Conservation (phyloP, 495 filamentous ascomycete genomes). For the Talaromyces nanjingensis region DNA sequence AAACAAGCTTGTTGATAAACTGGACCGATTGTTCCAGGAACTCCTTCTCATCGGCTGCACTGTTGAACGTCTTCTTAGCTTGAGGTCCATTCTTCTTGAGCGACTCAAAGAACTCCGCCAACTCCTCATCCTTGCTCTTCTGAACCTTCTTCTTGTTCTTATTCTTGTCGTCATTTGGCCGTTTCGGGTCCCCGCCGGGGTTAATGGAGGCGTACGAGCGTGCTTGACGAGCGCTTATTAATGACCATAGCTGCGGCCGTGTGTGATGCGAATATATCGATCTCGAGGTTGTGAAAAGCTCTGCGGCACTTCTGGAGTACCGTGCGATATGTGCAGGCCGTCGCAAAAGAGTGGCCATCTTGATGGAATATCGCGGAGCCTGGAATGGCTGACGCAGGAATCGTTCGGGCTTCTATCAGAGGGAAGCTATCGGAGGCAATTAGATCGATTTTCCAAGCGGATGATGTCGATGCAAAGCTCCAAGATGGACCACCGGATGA, state of each 20-base stretch:
- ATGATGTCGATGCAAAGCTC: background rate
- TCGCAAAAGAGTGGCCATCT: constrained; percentile 61
- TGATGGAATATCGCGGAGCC: constrained; percentile 4
- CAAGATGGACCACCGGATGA: background rate
- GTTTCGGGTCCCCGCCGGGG: constrained; percentile 36
- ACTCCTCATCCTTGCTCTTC: constrained; percentile 16
- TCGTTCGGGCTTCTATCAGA: background rate
- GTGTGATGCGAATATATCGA: constrained; percentile 28
- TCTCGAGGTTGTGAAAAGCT: constrained; percentile 34
- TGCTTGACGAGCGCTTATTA: constrained; percentile 38
- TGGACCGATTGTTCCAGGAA: background rate
- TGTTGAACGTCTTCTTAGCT: background rate
- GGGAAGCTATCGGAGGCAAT: background rate
- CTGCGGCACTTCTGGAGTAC: constrained; percentile 48
- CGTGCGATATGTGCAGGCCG: constrained; percentile 59
- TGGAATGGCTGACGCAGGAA: background rate
- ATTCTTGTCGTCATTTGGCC: constrained; percentile 27
- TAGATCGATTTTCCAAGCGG: background rate
- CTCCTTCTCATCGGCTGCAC: constrained; percentile 2
- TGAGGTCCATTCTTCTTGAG: constrained; percentile 3
- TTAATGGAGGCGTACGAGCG: constrained; percentile 50
- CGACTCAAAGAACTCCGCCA: background rate
- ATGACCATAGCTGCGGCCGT: constrained; percentile 33
- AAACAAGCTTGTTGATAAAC: background rate
- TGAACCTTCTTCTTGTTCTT: constrained; percentile 17